phyloP scores from a whole-genome alignment of 2,329 filamentous ascomycete species.

The Colletotrichum simmondsii region DNA sequence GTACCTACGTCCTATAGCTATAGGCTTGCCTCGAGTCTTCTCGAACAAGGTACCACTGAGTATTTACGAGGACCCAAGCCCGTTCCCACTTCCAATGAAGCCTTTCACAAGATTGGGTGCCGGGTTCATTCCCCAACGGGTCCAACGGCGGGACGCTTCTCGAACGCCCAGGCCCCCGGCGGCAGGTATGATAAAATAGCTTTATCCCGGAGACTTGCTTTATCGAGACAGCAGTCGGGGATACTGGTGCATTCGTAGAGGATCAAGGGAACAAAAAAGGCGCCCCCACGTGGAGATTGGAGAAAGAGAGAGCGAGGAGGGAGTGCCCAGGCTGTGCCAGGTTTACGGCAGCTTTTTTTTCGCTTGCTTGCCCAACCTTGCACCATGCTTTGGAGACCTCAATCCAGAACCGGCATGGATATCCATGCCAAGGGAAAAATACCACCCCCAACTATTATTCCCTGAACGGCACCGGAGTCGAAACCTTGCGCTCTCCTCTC shows the following conservation, averaged over 20 bases:
- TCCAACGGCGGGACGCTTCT: background rate
- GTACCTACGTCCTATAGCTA: background rate
- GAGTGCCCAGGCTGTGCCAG: background rate
- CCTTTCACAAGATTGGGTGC: slow-evolving; percentile 4
- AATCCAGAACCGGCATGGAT: slow-evolving; percentile 27
- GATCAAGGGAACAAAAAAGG: background rate
- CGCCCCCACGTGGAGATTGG: slow-evolving; percentile 24
- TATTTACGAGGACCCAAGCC: background rate
- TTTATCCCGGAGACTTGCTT: background rate
- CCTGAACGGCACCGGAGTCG: background rate
- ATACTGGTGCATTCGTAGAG: background rate
- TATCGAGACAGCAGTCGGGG: background rate
- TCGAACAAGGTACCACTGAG: background rate
- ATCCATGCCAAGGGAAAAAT: slow-evolving; percentile 19
- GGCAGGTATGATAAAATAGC: background rate
- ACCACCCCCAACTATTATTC: background rate
- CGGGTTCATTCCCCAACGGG: background rate
- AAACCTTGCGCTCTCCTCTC: background rate
- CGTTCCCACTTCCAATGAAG: slow-evolving; percentile 9
- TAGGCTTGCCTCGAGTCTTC: background rate
- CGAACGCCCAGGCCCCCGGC: background rate
- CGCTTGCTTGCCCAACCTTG: background rate
- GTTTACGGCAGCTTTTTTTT: background rate
- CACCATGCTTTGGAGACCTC: background rate
- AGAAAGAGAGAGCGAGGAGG: background rate